These are phyloP conservation scores for Arthroderma sp. DNA, from an alignment of 2,329 filamentous ascomycete genomes.

Conservation along the genomic window DNA sequence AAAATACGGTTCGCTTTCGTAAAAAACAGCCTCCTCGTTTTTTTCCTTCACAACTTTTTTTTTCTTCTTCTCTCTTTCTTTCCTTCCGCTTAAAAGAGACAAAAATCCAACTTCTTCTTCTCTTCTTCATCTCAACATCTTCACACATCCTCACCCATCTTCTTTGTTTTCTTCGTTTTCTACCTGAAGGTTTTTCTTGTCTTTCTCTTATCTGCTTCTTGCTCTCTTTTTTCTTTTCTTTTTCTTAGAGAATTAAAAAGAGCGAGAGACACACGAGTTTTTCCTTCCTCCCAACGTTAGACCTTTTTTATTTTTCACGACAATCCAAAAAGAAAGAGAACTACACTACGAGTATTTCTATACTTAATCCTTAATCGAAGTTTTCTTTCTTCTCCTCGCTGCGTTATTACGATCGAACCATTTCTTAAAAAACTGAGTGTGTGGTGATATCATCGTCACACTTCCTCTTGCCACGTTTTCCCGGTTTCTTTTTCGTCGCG, in stretches of 20 bases:
- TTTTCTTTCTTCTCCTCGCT: not conserved
- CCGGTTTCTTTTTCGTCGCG: no score
- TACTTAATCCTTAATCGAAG: not conserved
- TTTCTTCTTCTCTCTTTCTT: constrained; percentile 3
- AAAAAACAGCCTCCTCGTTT: constrained; percentile 2
- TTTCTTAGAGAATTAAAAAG: not conserved
- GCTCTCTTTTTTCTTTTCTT: constrained; percentile 7
- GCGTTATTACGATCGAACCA: no score
- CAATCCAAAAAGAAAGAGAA: no score
- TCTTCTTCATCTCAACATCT: constrained; percentile 2
- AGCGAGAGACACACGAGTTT: no score
- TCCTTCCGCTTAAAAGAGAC: constrained; percentile 1
- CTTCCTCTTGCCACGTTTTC: no score
- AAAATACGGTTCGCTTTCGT: not conserved
- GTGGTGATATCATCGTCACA: no score
- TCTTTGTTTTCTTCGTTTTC: constrained; percentile 10
- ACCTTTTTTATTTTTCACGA: no score
- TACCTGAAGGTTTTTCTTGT: constrained; percentile 15
- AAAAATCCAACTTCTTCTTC: constrained; percentile 3
- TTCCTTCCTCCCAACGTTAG: no score
- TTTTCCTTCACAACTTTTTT: constrained; percentile 3
- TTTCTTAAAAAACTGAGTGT: no score
- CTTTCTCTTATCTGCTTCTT: constrained; percentile 16
- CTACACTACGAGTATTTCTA: no score
- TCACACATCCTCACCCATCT: constrained; percentile 10